Percentiles rank a stretch among this genome's conserved stretches.
Evolutionary conservation across 2,329 filamentous ascomycete species (phyloP).

Genomic region (Venturia aucupariae): DNA sequence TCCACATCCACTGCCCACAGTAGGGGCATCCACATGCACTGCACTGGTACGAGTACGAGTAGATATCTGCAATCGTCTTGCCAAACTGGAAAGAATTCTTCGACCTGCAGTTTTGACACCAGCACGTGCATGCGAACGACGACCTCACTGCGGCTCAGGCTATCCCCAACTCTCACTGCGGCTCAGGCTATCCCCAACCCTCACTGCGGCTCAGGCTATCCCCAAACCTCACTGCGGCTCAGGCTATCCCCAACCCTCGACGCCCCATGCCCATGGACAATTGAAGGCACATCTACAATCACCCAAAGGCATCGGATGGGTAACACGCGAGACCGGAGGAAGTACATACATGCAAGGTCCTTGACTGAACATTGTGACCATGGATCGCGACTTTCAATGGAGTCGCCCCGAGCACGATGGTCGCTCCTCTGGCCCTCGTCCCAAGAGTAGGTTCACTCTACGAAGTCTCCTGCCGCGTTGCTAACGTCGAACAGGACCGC

Average conservation of each 20-base stretch:
- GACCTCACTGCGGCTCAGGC: too few species aligned
- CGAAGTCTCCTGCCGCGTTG: not conserved
- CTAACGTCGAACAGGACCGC: conserved; percentile 53
- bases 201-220: too few species aligned
- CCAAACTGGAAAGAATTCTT: not conserved
- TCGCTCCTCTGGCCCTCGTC: not conserved
- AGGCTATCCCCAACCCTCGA: too few species aligned
- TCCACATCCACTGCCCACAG: too few species aligned
- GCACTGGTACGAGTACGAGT: too few species aligned
- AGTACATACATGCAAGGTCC: not conserved
- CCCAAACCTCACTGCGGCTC: too few species aligned
- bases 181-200: too few species aligned
- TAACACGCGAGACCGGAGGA: too few species aligned
- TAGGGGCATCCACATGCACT: too few species aligned
- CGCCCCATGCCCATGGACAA: too few species aligned
- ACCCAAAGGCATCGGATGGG: not conserved
- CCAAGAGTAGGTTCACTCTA: not conserved
- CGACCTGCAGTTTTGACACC: not conserved
- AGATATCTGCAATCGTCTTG: not conserved
- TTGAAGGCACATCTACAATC: too few species aligned
- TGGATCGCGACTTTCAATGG: conserved; percentile 5
- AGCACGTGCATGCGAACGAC: not conserved
- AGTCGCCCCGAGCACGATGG: not conserved
- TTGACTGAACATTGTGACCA: not conserved
- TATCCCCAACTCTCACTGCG: too few species aligned